Conservation (phyloP, 2,329 filamentous ascomycete genomes). For the Dothistroma septosporum region DNA sequence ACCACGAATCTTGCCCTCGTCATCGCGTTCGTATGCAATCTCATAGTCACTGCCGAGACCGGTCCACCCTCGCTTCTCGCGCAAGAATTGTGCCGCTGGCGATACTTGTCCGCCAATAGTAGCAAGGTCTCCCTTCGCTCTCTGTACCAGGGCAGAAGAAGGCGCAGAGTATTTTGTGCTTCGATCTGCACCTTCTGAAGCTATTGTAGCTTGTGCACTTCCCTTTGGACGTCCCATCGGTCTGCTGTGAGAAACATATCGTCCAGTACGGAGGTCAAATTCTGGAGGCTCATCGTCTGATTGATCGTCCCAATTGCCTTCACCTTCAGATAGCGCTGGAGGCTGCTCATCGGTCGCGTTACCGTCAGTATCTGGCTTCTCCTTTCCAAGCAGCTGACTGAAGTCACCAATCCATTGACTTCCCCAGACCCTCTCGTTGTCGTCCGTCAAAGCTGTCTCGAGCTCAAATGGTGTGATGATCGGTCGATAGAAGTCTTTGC, state of each 20-base stretch:
- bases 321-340: constrained; percentile 15
- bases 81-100: constrained; percentile 82
- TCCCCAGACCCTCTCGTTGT: constrained; percentile 76
- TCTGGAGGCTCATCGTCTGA: constrained; percentile 65
- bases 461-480: constrained; percentile 96
- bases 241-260: constrained; percentile 71
- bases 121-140: constrained; percentile 66
- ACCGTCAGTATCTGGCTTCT: constrained; percentile 26
- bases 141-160: constrained; percentile 57
- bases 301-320: constrained; percentile 65
- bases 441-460: constrained; percentile 68
- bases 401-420: constrained; percentile 88
- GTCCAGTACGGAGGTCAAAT: constrained; percentile 86
- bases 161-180: constrained; percentile 9
- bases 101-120: constrained; percentile 82
- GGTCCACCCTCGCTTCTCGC: constrained; percentile 81
- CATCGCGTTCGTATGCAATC: constrained; percentile 56
- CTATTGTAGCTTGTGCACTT: constrained; percentile 16
- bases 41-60: constrained; percentile 84
- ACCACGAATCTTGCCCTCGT: constrained; percentile 48
- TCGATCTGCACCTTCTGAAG: not conserved
- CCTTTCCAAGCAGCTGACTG: constrained; percentile 57
- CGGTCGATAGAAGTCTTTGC: constrained; percentile 80
- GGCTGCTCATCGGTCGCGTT: constrained; percentile 29
- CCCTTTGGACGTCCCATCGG: constrained; percentile 54